Evolutionary conservation across 2,329 filamentous ascomycete species (phyloP).

Genomic region (Alternaria viburni): DNA sequence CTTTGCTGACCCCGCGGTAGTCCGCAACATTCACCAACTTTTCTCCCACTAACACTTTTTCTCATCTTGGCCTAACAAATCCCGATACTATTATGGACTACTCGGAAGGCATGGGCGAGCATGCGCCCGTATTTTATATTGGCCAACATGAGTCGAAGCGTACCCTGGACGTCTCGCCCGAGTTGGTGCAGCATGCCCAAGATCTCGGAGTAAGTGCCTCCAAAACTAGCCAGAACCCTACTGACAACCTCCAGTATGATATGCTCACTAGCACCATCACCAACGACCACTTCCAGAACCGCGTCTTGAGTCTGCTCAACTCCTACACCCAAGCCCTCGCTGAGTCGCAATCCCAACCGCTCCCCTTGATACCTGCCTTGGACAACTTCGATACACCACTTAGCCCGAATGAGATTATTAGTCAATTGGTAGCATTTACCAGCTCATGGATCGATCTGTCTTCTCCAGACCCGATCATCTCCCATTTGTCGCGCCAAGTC

Average conservation of each 20-base stretch:
- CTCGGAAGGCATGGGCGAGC: slow-evolving; percentile 42
- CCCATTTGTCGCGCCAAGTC: slow-evolving; percentile 86
- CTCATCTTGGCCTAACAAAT: background rate
- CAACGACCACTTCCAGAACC: slow-evolving; percentile 72
- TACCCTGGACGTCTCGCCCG: slow-evolving; percentile 64
- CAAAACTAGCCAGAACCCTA: background rate
- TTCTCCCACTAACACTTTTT: background rate
- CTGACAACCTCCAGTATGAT: slow-evolving; percentile 66
- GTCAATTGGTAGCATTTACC: slow-evolving; percentile 77
- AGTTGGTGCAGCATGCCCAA: slow-evolving; percentile 71
- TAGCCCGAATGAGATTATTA: slow-evolving; percentile 70
- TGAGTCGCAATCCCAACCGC: slow-evolving; percentile 50
- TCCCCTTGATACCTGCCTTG: slow-evolving; percentile 65
- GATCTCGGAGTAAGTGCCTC: slow-evolving; percentile 67
- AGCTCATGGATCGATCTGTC: slow-evolving; percentile 93
- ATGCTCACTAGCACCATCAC: slow-evolving; percentile 82
- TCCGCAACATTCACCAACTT: slow-evolving; percentile 13
- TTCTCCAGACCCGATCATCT: slow-evolving; percentile 80
- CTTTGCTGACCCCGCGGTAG: slow-evolving; percentile 16
- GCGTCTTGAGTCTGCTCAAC: slow-evolving; percentile 68
- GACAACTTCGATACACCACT: slow-evolving; percentile 80
- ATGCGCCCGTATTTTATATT: slow-evolving; percentile 66
- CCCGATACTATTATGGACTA: slow-evolving; percentile 36
- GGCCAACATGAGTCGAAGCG: slow-evolving; percentile 75
- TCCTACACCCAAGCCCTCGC: slow-evolving; percentile 59